Evolutionary conservation across 1,139 yeast species (phyloP), one percentile per base, ranked within the genome.

Genomic region (Zygosaccharomyces sapae): DNA sequence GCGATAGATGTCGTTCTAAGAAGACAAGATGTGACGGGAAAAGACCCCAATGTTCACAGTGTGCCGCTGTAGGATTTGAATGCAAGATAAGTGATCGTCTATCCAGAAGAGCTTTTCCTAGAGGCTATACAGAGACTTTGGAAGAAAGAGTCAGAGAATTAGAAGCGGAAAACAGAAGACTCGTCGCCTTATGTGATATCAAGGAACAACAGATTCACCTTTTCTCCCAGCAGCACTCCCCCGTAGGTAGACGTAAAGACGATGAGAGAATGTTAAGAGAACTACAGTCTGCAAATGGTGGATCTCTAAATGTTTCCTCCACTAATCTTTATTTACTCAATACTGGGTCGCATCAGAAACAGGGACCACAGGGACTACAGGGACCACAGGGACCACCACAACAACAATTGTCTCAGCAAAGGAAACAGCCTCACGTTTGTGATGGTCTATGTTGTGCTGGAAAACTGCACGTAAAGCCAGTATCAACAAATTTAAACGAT

Each of bases 1-100:
- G 95, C 66, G 95, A 87, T 62, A 66, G 96, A 45, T 86, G 96
- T 60, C 70, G 95, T 44, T 85, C 89, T 40, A 86, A 86, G 63
- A 86, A 86, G 68, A 67, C 67, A 4, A 58, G 66, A 39, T 67
- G 71, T 49, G 69, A 67, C 46, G 69, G 70, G 5, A 63, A 59
- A 35, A 53, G 69, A 40, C 71, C 71, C 9, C 71, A 69, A 53
- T 84, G 92, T 62, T 72, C 77, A 18, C 85, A 82, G 58, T 84
- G 92, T 65, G 74, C 73, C 19, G 73, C 77, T 44, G 84, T 82
- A 13, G 85, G 83, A 1, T 79, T 84, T 57, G 89, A 83, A 50
- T 84, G 92, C 64, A 81, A 80, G 53, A 80, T 84, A 22, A 80
- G 87, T 54, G 90, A 84, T 63, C 82, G 81, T 59, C 69, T 84